Evolutionary conservation across 176 grass and related monocot genomes (phyloP), one percentile per base, ranked within the genome.

Genomic region (Zoysia japonica): DNA sequence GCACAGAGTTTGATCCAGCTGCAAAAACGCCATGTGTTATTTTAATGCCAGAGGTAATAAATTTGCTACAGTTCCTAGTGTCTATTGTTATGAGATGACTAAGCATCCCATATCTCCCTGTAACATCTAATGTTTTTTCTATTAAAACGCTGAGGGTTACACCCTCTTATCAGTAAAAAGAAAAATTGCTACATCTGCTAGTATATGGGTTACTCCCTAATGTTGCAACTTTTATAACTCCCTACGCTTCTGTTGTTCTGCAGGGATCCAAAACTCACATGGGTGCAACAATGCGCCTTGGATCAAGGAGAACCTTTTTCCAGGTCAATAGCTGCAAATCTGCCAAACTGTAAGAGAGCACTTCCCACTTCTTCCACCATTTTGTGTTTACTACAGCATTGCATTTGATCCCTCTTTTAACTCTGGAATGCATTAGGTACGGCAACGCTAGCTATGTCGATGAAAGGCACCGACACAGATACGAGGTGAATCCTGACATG

Each of bases 211-310:
- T 64, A 1, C 80, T 70, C 39, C 1, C 10, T 63, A 62, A 0
- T 60, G 14, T 61, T 67, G 28, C 56, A 66, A 53, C 50, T 35
- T 67, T 37, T 5, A 77, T 65, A 44, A 9, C 61, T 54, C 54
- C 14, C 36, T 36, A 44, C 54, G 46, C 44, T 55, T 65, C 71
- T 90, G 14, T 28, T 91, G 88, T 44, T 76, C 71, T 90, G 36
- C 64, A 99, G 96, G 96, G 92, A 47, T 99, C 96, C 47, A 99
- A 86, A 92, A 99, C 96, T 45, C 96, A 99, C 55, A 99, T 99
- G 96, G 96, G 96, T 17, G 96, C 84, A 16, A 99, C 96, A 67
- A 99, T 99, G 96, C 90, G 90, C 57, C 92, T 99, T 74, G 96
- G 96, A 78, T 93, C 92, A 76, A 93, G 96, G 57, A 94, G 90